A percentile compares a stretch with the other conserved stretches of the same genome.
phyloP scores from a whole-genome alignment of 768 basidiomycete species.

The Hydnum rufescens region DNA sequence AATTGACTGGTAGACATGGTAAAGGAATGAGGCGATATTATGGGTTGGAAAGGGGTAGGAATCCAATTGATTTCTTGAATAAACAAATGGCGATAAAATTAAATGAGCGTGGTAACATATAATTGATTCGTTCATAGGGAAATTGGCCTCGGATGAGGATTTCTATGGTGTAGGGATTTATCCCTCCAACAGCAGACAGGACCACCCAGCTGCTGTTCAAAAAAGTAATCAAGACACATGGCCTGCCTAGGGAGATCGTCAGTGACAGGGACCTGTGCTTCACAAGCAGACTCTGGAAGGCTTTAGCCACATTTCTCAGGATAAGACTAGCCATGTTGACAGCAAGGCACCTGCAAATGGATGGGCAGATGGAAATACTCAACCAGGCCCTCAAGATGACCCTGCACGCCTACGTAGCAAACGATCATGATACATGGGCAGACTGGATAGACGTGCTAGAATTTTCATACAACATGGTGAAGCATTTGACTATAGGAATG shows the following conservation, averaged over 20 bases:
- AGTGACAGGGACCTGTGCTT: slow-evolving; percentile 4
- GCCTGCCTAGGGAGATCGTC: slow-evolving; percentile 7
- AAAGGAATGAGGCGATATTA: too few species aligned
- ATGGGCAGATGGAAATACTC: slow-evolving; percentile 21
- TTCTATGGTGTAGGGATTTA: too few species aligned
- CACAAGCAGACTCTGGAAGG: slow-evolving; percentile 15
- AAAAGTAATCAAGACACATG: slow-evolving; percentile 5
- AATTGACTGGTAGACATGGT: too few species aligned
- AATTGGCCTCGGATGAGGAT: too few species aligned
- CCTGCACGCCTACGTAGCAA: slow-evolving; percentile 16
- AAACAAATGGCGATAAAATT: too few species aligned
- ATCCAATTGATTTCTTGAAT: too few species aligned
- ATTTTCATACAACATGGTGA: slow-evolving; percentile 19
- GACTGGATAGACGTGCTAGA: slow-evolving; percentile 12
- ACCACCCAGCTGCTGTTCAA: slow-evolving; percentile 9
- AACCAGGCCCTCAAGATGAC: slow-evolving; percentile 19
- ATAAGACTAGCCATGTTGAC: slow-evolving; percentile 15
- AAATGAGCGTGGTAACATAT: too few species aligned
- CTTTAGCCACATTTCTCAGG: slow-evolving; percentile 12
- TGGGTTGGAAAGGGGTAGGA: too few species aligned
- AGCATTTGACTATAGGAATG: slow-evolving; percentile 16
- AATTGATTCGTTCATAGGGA: too few species aligned
- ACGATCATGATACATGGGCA: slow-evolving; percentile 15
- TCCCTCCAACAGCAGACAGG: too few species aligned
- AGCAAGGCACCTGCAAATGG: slow-evolving; percentile 22